phyloP scores from a whole-genome alignment of 1,284 basidiomycete species.

The Cutaneotrichosporon cutaneum region DNA sequence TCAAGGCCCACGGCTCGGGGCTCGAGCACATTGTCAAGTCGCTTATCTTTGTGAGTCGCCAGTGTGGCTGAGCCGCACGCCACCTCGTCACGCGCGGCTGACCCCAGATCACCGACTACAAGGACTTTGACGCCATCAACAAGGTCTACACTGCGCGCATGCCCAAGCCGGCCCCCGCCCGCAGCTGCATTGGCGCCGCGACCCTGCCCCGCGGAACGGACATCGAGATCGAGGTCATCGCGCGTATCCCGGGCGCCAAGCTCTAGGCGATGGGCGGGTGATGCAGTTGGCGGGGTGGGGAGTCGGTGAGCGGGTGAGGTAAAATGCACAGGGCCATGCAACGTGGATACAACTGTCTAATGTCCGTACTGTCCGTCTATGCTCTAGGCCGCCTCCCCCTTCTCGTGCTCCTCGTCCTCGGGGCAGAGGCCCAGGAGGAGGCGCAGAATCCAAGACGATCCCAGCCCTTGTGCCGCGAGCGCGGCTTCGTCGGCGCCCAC shows the following conservation, averaged over 20 bases:
- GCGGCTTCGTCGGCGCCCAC: background rate
- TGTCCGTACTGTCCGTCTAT: background rate
- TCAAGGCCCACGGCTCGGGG: constrained; percentile 63
- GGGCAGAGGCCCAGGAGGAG: too few relatives aligned
- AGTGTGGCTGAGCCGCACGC: too few relatives aligned
- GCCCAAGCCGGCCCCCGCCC: constrained; percentile 58
- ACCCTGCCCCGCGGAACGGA: constrained; percentile 60
- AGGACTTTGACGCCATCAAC: constrained; percentile 35
- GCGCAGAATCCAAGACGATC: background rate
- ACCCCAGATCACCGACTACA: constrained; percentile 38
- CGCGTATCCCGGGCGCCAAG: constrained; percentile 38
- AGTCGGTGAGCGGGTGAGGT: too few relatives aligned
- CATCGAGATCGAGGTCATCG: constrained; percentile 66
- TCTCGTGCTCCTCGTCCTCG: background rate
- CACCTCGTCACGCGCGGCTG: too few relatives aligned
- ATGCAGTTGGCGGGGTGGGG: too few relatives aligned
- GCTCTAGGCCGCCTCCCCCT: background rate
- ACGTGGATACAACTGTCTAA: background rate
- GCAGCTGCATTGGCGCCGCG: constrained; percentile 64
- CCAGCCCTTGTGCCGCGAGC: background rate
- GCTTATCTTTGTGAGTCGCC: constrained; percentile 61
- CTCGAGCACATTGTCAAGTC: constrained; percentile 64
- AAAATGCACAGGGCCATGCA: too few relatives aligned
- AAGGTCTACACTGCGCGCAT: constrained; percentile 30
- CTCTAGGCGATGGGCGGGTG: constrained; percentile 13